A percentile compares a stretch with the other conserved stretches of the same genome.
Evolutionary conservation across 1,284 basidiomycete species (phyloP).

Genomic region (Sporisorium graminicola): DNA sequence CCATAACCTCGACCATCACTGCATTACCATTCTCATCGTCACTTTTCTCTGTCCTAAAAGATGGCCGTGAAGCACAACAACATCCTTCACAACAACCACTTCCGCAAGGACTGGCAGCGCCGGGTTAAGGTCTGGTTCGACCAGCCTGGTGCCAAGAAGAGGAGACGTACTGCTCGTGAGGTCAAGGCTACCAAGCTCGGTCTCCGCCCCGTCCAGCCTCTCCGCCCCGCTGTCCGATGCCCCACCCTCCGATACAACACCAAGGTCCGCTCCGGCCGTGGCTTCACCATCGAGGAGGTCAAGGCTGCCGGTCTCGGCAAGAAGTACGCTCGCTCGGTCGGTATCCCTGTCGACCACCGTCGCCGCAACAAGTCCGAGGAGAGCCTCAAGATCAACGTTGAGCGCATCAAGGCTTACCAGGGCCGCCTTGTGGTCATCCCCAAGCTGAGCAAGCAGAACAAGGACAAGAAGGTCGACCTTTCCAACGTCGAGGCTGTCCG

Average conservation of each 20-base stretch:
- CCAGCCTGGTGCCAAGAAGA: slow-evolving; percentile 98
- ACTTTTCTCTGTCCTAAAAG: slow-evolving; percentile 15
- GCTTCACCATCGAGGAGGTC: slow-evolving; percentile 94
- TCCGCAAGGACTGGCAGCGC: slow-evolving; percentile 87
- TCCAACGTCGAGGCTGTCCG: slow-evolving; percentile 85
- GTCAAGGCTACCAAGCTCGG: slow-evolving; percentile 91
- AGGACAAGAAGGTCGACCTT: slow-evolving; percentile 85
- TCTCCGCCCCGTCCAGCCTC: slow-evolving; percentile 88
- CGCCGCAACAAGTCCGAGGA: slow-evolving; percentile 97
- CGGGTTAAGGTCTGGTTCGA: slow-evolving; percentile 98
- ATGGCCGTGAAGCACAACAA: slow-evolving; percentile 70
- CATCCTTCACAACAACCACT: slow-evolving; percentile 79
- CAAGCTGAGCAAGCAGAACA: slow-evolving; percentile 80
- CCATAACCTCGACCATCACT: slow-evolving; percentile 8
- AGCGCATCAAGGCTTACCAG: slow-evolving; percentile 95
- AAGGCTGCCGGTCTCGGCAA: slow-evolving; percentile 95
- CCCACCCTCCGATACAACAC: slow-evolving; percentile 99
- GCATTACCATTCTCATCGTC: neutral
- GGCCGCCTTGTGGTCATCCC: slow-evolving; percentile 85
- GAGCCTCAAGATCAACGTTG: slow-evolving; percentile 94
- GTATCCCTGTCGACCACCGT: slow-evolving; percentile 96
- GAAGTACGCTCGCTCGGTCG: slow-evolving; percentile 93
- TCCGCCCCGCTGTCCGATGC: slow-evolving; percentile 96
- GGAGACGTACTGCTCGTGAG: slow-evolving; percentile 91
- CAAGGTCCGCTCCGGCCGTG: slow-evolving; percentile 95